Percentiles rank a stretch among this genome's conserved stretches.
These are phyloP conservation scores for Hypomyces rosellus DNA, from an alignment of 2,329 filamentous ascomycete species.

Conservation along the genomic window DNA sequence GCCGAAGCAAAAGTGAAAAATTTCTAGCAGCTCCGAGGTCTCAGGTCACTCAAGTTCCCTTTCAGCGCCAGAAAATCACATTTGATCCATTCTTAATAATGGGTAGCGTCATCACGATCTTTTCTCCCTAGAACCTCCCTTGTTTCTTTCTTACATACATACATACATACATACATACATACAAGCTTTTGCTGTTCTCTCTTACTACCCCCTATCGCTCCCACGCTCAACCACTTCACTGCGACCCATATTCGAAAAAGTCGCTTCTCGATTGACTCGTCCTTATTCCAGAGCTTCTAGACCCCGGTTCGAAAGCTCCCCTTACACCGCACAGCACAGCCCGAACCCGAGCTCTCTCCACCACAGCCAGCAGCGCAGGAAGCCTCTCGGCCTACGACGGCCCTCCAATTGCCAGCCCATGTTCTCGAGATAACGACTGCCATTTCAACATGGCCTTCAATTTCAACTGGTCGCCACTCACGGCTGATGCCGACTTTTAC, in stretches of 20 bases:
- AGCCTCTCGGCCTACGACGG: slow-evolving; percentile 12
- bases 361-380: not conserved
- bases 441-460: slow-evolving; percentile 90
- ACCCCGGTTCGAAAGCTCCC: too few relatives aligned
- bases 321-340: too few relatives aligned
- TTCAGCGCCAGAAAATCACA: too few relatives aligned
- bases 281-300: too few relatives aligned
- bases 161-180: not conserved
- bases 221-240: too few relatives aligned
- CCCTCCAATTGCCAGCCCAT: slow-evolving; percentile 22
- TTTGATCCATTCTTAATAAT: too few relatives aligned
- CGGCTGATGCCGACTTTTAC: slow-evolving; percentile 89
- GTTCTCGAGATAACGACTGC: slow-evolving; percentile 30
- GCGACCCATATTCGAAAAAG: too few relatives aligned
- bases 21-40: not conserved
- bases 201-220: too few relatives aligned
- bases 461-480: slow-evolving; percentile 99
- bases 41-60: too few relatives aligned
- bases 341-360: too few relatives aligned
- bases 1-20: not conserved
- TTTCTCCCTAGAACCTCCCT: not conserved
- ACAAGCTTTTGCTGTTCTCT: too few relatives aligned
- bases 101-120: not conserved
- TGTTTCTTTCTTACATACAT: not conserved
- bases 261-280: too few relatives aligned